Evolutionary conservation across 345 rosid genomes (phyloP).

Genomic region (Heritiera fomes): DNA sequence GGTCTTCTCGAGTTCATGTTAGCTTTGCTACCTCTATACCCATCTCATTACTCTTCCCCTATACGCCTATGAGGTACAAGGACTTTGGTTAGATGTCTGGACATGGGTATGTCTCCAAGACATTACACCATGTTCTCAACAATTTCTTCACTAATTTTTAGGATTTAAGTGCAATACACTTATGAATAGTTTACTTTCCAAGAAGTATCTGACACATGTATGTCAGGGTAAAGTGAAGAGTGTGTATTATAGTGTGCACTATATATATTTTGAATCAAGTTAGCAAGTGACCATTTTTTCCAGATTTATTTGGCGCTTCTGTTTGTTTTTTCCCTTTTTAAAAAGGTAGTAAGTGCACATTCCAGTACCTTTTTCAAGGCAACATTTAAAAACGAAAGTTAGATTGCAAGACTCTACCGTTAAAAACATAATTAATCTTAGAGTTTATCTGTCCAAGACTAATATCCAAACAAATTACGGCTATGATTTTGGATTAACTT

Average conservation of each 20-base stretch:
- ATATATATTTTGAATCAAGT: background rate
- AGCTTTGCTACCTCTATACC: background rate
- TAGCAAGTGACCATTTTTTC: background rate
- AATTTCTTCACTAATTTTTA: background rate
- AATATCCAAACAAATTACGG: too few species aligned
- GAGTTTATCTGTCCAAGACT: too few species aligned
- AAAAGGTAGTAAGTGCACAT: too few species aligned
- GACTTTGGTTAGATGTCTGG: background rate
- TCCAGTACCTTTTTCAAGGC: too few species aligned
- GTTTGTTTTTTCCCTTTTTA: too few species aligned
- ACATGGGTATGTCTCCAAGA: background rate
- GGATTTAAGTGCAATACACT: background rate
- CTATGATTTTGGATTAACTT: too few species aligned
- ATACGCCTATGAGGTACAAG: background rate
- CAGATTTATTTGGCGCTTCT: too few species aligned
- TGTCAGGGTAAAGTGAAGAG: background rate
- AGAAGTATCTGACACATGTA: background rate
- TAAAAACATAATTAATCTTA: too few species aligned
- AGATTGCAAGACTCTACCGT: too few species aligned
- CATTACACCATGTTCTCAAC: background rate
- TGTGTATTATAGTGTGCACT: background rate
- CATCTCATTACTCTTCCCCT: background rate
- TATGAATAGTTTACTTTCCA: background rate
- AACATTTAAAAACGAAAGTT: too few species aligned
- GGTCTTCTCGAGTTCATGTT: background rate